phyloP scores from a whole-genome alignment of 805 yeast genomes.

The Starmerella potacharoeniae region DNA sequence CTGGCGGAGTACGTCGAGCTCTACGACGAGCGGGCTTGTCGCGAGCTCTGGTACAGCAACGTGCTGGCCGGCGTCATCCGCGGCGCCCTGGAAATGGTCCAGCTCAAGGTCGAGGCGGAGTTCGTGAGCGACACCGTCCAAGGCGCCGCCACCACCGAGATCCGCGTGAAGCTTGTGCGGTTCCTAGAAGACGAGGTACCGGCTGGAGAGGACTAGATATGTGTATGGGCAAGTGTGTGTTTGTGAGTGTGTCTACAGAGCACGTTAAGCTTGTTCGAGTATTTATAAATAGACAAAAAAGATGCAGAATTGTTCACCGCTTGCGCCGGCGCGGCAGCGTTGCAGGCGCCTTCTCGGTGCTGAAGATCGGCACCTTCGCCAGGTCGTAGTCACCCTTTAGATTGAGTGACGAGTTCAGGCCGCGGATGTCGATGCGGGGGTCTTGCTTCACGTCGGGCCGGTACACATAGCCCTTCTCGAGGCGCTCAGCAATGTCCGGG shows the following conservation, averaged over 20 bases:
- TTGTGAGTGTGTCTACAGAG: not conserved
- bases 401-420: conserved; percentile 16
- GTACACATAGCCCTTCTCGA: conserved; percentile 18
- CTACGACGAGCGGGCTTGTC: conserved; percentile 61
- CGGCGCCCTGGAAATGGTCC: conserved; percentile 94
- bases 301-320: not conserved
- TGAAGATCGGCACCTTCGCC: conserved; percentile 22
- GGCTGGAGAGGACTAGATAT: conserved; percentile 72
- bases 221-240: not conserved
- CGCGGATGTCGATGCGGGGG: conserved; percentile 22
- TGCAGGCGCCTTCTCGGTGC: conserved; percentile 16
- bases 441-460: conserved; percentile 12
- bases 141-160: conserved; percentile 67
- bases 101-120: conserved; percentile 71
- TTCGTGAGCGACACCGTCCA: conserved; percentile 71
- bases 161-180: conserved; percentile 57
- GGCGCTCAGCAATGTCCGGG: conserved; percentile 55
- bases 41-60: conserved; percentile 86
- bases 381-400: conserved; percentile 22
- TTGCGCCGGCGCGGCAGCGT: conserved; percentile 6
- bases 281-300: not conserved
- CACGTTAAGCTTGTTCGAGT: not conserved
- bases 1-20: conserved; percentile 90
- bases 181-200: conserved; percentile 90
- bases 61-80: conserved; percentile 78